phyloP scores from a whole-genome alignment of 2,329 filamentous ascomycete species.

The Nectriaceae sp. region DNA sequence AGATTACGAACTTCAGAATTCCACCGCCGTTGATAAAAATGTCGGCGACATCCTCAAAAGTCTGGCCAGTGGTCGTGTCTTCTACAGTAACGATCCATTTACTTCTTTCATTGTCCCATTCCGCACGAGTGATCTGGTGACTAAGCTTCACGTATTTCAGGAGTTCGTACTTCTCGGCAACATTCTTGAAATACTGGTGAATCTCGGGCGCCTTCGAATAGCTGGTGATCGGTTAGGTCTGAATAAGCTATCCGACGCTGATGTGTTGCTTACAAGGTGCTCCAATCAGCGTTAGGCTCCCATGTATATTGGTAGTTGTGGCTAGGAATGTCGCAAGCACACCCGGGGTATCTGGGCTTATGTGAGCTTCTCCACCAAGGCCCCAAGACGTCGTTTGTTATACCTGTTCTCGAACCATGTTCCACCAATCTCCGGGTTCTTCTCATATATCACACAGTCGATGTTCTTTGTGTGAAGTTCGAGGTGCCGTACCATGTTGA shows the following conservation, averaged over 20 bases:
- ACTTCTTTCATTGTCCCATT: conserved; percentile 5
- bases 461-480: conserved; percentile 5
- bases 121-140: conserved; percentile 3
- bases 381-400: background rate
- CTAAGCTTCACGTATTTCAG: conserved; percentile 2
- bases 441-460: conserved; percentile 11
- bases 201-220: conserved; percentile 8
- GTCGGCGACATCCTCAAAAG: conserved; percentile 7
- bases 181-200: conserved; percentile 2
- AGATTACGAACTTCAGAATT: conserved; percentile 7
- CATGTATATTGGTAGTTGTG: conserved; percentile 16
- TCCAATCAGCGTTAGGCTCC: conserved; percentile 8
- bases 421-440: conserved; percentile 10
- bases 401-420: conserved; percentile 13
- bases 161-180: conserved; percentile 8
- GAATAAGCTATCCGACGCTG: background rate
- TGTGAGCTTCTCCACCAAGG: background rate
- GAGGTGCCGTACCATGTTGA: conserved; percentile 10
- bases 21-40: conserved; percentile 8
- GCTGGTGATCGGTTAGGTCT: background rate
- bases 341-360: conserved; percentile 9
- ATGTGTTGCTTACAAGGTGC: conserved; percentile 1
- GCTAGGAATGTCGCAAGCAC: conserved; percentile 12
- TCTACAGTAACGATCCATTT: conserved; percentile 4
- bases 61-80: background rate